phyloP scores from a whole-genome alignment of 2,329 filamentous ascomycete genomes.

The Alternaria sp. region DNA sequence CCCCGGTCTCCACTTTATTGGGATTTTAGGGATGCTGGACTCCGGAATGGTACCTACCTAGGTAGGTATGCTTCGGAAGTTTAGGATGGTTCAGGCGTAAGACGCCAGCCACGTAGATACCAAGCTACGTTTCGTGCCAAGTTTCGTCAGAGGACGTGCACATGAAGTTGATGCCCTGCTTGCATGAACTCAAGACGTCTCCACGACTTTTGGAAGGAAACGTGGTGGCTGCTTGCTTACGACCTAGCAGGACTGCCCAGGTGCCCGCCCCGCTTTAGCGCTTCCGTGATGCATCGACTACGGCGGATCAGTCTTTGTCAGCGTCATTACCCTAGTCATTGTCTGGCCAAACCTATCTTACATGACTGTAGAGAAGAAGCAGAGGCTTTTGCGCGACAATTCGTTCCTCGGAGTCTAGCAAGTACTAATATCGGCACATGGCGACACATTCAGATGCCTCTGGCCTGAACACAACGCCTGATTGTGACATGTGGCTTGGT shows the following conservation, averaged over 20 bases:
- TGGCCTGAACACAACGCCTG: not conserved
- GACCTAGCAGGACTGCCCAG: not conserved
- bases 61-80: not conserved
- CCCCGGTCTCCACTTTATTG: not conserved
- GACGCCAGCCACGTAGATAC: not conserved
- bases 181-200: not conserved
- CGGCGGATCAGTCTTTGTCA: constrained; percentile 5
- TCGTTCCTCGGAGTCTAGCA: not conserved
- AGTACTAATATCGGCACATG: not conserved
- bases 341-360: not conserved
- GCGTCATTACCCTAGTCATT: not conserved
- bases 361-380: not conserved
- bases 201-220: not conserved
- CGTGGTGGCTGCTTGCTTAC: not conserved
- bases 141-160: not conserved
- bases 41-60: not conserved
- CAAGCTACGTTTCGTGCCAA: not conserved
- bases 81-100: not conserved
- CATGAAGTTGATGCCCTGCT: not conserved
- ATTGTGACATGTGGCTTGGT: not conserved
- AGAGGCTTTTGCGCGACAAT: not conserved
- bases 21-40: not conserved
- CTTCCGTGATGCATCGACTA: not conserved
- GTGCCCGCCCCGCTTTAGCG: constrained; percentile 6
- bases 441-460: not conserved